These are phyloP conservation scores for Syzygium malaccense DNA, from an alignment of 441 rosid genomes.

Conservation along the genomic window DNA sequence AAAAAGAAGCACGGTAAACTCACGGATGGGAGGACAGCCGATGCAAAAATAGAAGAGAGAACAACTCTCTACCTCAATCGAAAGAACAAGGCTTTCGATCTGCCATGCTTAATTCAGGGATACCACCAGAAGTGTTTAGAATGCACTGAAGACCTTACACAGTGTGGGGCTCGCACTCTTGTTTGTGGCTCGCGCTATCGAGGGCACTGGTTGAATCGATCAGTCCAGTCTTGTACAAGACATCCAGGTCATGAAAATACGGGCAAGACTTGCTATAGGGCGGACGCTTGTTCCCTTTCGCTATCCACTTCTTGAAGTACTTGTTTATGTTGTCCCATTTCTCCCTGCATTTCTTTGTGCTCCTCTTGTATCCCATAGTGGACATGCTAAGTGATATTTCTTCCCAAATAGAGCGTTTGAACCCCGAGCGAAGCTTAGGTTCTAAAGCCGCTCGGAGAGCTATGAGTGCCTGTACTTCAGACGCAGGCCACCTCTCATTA, in stretches of 20 bases:
- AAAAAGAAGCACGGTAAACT: not conserved
- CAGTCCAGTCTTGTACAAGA: conserved; percentile 28
- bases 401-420: conserved; percentile 48
- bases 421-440: conserved; percentile 25
- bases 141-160: not conserved
- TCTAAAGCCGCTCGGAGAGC: conserved; percentile 40
- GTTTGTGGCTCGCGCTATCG: not conserved
- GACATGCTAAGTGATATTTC: conserved; percentile 57
- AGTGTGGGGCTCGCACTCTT: not conserved
- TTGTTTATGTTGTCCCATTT: conserved; percentile 87
- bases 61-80: not conserved
- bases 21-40: not conserved
- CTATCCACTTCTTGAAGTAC: conserved; percentile 50
- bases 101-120: not conserved
- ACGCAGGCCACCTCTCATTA: conserved; percentile 63
- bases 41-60: not conserved
- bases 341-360: conserved; percentile 71
- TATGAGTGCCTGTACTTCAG: conserved; percentile 72
- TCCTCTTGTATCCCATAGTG: conserved; percentile 47
- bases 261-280: conserved; percentile 38
- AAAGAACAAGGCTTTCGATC: not conserved
- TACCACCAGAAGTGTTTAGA: not conserved
- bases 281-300: conserved; percentile 30
- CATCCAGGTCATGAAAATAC: conserved; percentile 46
- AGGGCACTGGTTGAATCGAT: conserved; percentile 8